Base-by-base conservation (phyloP, 305 asterid species). In the Solanum hybrid region DNA sequence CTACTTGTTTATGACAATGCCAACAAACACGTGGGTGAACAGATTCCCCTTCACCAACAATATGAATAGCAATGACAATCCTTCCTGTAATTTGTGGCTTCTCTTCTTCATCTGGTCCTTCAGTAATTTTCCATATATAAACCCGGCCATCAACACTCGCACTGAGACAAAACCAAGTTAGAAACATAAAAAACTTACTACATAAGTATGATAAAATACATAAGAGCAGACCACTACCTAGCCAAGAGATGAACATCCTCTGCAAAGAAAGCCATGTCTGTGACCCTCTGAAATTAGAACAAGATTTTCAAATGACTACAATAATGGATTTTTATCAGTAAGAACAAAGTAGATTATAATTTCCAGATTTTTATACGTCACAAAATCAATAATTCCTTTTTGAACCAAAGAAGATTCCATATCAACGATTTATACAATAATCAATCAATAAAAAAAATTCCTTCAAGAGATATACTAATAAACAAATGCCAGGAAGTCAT, bases 241-340 rank as follows among this genome's bases (percentile, higher is more conserved):
- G 99, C 98, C 94, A 96, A 92, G 89, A 97, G 97, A 93, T 94
- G 98, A 91, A 97, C 98, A 94, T 97, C 99, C 92, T 97, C 98
- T 16, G 98, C 98, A 92, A 97, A 97, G 94, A 97, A 97, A 91
- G 97, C 98, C 99, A 97, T 97, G 92, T 97, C 99, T 18, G 99
- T 96, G 89, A 96, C 99, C 95, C 98, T 96, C 99, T 97, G 98
- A 82, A 92, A 93, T 88, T 90, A 92, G 87, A 46, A 87, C 80
- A 92, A 51, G 29, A 6, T 78, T 42, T 88, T 90, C 69, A 93
- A 86, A 75, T 61, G 88, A 87, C 87, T 69, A 16, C 22, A 88
- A 82, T 89, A 88, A 89, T 33, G 22, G 28, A n/a, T 31, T 77
- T 88, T 88, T 20, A 6, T 26, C 29, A 24, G 64, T 11, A 77